Conservation (phyloP, 768 basidiomycete species). For the Artomyces pyxidatus region DNA sequence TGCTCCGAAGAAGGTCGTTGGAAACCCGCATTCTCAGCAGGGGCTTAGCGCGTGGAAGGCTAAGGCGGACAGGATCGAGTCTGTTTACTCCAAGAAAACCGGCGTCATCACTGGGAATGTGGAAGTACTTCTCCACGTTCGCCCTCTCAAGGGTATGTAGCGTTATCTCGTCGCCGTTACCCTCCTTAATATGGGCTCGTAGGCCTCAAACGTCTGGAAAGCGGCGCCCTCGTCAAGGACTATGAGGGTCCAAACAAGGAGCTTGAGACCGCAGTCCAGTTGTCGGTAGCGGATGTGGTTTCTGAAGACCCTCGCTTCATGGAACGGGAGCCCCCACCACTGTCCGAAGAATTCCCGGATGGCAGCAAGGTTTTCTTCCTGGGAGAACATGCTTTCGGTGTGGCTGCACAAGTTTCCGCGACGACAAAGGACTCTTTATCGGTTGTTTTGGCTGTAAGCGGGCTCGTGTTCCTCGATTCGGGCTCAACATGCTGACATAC, state of each 20-base stretch:
- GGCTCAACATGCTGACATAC: background rate
- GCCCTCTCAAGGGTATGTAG: constrained; percentile 75
- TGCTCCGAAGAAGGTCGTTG: constrained; percentile 45
- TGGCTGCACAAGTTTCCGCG: constrained; percentile 79
- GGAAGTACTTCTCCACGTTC: constrained; percentile 79
- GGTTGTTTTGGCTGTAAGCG: constrained; percentile 76
- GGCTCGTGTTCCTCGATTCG: background rate
- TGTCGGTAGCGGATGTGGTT: constrained; percentile 69
- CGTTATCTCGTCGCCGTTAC: background rate
- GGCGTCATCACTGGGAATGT: constrained; percentile 81
- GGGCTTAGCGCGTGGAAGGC: constrained; percentile 69
- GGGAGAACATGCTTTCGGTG: constrained; percentile 92
- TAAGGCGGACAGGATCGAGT: constrained; percentile 77
- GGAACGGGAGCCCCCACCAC: constrained; percentile 73
- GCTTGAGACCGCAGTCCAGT: constrained; percentile 79
- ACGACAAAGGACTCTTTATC: constrained; percentile 66
- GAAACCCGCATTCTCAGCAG: constrained; percentile 65
- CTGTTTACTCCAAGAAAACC: constrained; percentile 78
- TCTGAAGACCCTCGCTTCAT: constrained; percentile 86
- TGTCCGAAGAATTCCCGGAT: constrained; percentile 84
- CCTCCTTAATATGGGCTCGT: background rate
- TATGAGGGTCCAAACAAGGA: constrained; percentile 82
- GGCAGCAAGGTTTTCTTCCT: constrained; percentile 94
- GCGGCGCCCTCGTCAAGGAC: constrained; percentile 90
- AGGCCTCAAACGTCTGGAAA: constrained; percentile 88